Evolutionary conservation across 2,329 filamentous ascomycete genomes (phyloP).

Genomic region (Cladosporium sp.): DNA sequence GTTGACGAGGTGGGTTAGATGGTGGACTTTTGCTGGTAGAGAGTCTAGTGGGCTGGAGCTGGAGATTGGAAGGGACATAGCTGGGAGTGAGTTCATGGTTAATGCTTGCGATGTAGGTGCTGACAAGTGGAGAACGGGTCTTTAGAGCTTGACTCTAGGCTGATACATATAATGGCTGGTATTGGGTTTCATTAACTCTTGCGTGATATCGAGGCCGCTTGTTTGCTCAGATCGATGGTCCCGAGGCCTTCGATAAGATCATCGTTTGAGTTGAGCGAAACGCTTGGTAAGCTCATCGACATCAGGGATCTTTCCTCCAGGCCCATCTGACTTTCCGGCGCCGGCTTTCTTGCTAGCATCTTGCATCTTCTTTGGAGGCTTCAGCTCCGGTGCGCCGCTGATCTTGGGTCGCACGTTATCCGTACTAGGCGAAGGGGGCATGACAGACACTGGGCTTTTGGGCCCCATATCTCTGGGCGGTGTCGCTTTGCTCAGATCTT

Average conservation of each 20-base stretch:
- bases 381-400: slow-evolving; percentile 64
- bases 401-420: slow-evolving; percentile 87
- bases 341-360: slow-evolving; percentile 41
- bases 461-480: slow-evolving; percentile 60
- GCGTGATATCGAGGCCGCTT: neutral
- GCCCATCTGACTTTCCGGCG: slow-evolving; percentile 46
- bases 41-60: neutral
- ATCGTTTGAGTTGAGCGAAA: slow-evolving; percentile 81
- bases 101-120: no score
- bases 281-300: slow-evolving; percentile 81
- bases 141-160: neutral
- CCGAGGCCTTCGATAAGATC: neutral
- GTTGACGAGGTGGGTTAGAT: neutral
- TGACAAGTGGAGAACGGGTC: no score
- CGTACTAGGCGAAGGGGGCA: slow-evolving; percentile 80
- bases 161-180: neutral
- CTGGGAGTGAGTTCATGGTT: neutral
- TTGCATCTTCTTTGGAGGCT: slow-evolving; percentile 52
- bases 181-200: neutral
- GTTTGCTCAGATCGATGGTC: neutral
- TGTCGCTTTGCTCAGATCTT: slow-evolving; percentile 64
- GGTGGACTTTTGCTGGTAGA: neutral
- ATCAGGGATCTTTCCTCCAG: slow-evolving; percentile 67
- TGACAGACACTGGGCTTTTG: slow-evolving; percentile 76
- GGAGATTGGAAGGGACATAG: neutral